Evolutionary conservation across 2,329 filamentous ascomycete species (phyloP), one percentile per base, ranked within the genome.

Genomic region (Plectosphaerella cucumerina): DNA sequence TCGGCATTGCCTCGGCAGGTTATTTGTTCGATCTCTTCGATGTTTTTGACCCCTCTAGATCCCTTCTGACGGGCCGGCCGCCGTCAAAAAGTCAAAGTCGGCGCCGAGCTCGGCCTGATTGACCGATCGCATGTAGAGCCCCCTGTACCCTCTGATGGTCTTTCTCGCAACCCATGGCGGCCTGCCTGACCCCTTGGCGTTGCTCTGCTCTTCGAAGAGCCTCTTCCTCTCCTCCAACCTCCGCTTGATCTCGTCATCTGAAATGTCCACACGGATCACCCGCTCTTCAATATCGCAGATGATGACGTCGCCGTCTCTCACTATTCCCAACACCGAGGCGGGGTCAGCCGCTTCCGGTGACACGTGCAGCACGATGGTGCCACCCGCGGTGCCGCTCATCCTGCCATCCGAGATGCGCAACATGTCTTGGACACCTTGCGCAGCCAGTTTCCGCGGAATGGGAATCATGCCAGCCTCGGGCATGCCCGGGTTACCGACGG

Each of bases 401-500:
- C 92, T 72, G 0, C 92, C 92, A 61, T 97, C 92, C 0, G 90
- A 96, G 31, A 97, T 79, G 2, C 96, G 76, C 4, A 94, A 83
- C 65, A 96, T 85, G 55, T 96, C 94, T 14, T 74, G 78, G 5
- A 96, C 78, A 9, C 87, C 87, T 1, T 84, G 84, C 0, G 86
- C 84, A 0, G 88, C 90, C 26, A 86, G 84, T 47, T 92, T 90
- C 62, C 92, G 88, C 15, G 96, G 84, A 21, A 81, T 80, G 0
- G 78, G 78, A 1, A 81, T 71, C 22, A 81, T 64, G 0, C 78
- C 78, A 50, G 94, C 90, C 68, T 97, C 92, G 1, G 91, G 92
- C 92, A 97, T 97, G 12, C 92, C 92, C 0, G 92, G 92, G 2
- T 90, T 90, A 18, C 91, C 91, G 49, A 94, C 89, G 0, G 91